Evolutionary conservation across 2,329 filamentous ascomycete species (phyloP).

Genomic region (Fusarium sp.): DNA sequence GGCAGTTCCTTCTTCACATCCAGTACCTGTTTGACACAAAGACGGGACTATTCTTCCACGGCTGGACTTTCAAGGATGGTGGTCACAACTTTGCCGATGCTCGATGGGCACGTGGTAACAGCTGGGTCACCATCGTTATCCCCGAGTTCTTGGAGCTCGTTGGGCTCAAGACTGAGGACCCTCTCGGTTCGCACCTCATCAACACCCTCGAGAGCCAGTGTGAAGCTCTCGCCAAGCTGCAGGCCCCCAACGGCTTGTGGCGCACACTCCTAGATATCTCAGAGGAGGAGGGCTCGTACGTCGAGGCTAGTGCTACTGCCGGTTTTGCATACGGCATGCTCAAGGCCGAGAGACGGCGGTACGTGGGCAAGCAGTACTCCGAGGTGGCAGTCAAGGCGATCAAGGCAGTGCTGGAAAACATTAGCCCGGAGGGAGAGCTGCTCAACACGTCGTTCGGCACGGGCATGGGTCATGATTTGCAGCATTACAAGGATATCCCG

Average conservation of each 20-base stretch:
- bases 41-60: slow-evolving; percentile 82
- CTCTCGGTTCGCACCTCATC: slow-evolving; percentile 68
- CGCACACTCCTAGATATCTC: slow-evolving; percentile 77
- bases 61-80: slow-evolving; percentile 79
- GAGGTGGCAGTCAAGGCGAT: slow-evolving; percentile 73
- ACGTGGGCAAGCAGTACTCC: slow-evolving; percentile 71
- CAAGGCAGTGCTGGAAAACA: slow-evolving; percentile 72
- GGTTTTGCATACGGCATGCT: slow-evolving; percentile 85
- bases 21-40: slow-evolving; percentile 80
- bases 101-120: slow-evolving; percentile 70
- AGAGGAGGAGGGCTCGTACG: slow-evolving; percentile 74
- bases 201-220: slow-evolving; percentile 76
- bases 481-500: slow-evolving; percentile 82
- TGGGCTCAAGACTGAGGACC: slow-evolving; percentile 70
- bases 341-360: slow-evolving; percentile 76
- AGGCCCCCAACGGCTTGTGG: slow-evolving; percentile 75
- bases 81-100: slow-evolving; percentile 71
- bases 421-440: slow-evolving; percentile 75
- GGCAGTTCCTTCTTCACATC: slow-evolving; percentile 80
- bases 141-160: slow-evolving; percentile 83
- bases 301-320: slow-evolving; percentile 81
- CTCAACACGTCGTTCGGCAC: slow-evolving; percentile 82
- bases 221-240: slow-evolving; percentile 69
- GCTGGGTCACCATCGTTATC: slow-evolving; percentile 85
- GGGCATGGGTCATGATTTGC: slow-evolving; percentile 76